Base-by-base conservation (phyloP, 1,284 basidiomycete species). In the Cutaneotrichosporon dermatis region DNA sequence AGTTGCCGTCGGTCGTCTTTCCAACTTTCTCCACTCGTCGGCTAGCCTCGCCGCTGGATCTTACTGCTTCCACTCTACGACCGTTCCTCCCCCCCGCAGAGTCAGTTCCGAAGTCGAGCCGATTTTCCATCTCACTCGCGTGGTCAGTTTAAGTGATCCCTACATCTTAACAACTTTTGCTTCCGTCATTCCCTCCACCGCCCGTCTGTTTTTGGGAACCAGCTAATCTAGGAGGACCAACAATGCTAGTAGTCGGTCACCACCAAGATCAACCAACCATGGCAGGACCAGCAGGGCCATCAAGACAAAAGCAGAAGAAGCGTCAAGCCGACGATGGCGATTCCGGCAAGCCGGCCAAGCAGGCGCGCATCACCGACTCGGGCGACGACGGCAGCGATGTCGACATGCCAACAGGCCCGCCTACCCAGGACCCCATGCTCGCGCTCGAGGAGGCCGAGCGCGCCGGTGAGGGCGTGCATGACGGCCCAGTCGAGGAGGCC, bases 401-500 rank as follows among this genome's bases (percentile, higher is more conserved):
- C 43, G 60, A 55, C 16, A 48, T 55, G 54, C 45, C 54, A n/a
- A 49, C 44, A 13, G 51, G 49, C 6, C 15, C 57, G 25, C 46
- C 51, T 15, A 12, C 41, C 4, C 49, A 46, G 49, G 55, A 51
- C n/a, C 53, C 56, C 25, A 54, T 52, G 44, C 51, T 48, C 10
- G 57, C 51, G 5, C 46, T 42, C 8, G 50, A 42, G 8, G 41
- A 39, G n/a, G 41, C 53, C 7, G 36, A 44, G n/a, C 54, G 36
- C 15, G 59, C 54, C 10, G 58, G 59, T 8, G 61, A 64, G 33
- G 53, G 49, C 2, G 43, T 43, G 8, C 51, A 42, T 12, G 61
- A 62, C 43, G 57, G 59, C 2, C 62, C 60, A 1, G 63, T 71
- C 3, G 61, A 62, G 36, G 64, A 65, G 55, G 62, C 60, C 0